Percentiles rank a stretch among this genome's conserved stretches.
Evolutionary conservation across 257 asterid genomes (phyloP).

Genomic region (Craterostigma plantagineum): DNA sequence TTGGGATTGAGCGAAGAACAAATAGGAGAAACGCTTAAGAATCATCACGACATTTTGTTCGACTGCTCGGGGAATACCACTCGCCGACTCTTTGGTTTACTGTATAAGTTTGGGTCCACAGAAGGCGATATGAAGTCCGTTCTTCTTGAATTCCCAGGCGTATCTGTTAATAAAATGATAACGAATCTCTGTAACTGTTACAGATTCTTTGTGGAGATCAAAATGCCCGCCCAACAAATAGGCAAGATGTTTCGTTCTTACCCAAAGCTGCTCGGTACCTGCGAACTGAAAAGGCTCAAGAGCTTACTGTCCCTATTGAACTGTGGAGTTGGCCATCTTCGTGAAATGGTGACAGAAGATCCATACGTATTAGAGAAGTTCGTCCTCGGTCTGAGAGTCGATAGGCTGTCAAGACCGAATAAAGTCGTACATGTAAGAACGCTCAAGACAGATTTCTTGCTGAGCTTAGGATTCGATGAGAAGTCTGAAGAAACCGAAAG

Average conservation of each 20-base stretch:
- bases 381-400: too few species aligned
- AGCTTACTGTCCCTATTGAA: neutral
- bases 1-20: too few species aligned
- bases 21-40: too few species aligned
- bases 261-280: neutral
- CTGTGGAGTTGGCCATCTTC: neutral
- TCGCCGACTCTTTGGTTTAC: neutral
- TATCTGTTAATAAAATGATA: neutral
- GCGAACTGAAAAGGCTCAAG: neutral
- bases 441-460: conserved; percentile 31
- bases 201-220: neutral
- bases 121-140: neutral
- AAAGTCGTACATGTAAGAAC: conserved; percentile 7
- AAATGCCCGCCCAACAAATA: neutral
- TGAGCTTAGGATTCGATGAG: conserved; percentile 36
- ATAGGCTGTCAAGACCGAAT: too few species aligned
- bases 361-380: neutral
- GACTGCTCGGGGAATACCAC: neutral
- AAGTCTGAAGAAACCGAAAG: conserved; percentile 26
- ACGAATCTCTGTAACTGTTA: neutral
- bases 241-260: neutral
- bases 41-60: too few species aligned
- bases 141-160: neutral
- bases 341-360: neutral
- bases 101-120: neutral